Evolutionary conservation across 345 rosid genomes (phyloP).

Genomic region (Salix exigua): DNA sequence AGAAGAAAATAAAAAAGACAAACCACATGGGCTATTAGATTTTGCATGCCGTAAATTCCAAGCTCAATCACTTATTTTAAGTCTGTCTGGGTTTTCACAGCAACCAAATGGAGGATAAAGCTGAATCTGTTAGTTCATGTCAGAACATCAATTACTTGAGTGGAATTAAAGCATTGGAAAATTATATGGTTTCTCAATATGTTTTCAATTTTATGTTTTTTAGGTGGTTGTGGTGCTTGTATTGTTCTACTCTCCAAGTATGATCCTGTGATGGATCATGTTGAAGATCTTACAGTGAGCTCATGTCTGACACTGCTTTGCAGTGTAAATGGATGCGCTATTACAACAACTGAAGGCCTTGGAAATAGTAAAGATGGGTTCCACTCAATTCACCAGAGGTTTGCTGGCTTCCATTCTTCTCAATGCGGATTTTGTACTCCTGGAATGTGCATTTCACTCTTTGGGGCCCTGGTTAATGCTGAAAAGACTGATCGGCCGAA

Average conservation of each 20-base stretch:
- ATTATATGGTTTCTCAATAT: background rate
- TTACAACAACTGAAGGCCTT: conserved; percentile 83
- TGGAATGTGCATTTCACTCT: conserved; percentile 83
- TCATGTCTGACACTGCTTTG: conserved; percentile 87
- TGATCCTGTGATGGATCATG: conserved; percentile 43
- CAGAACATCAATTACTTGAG: background rate
- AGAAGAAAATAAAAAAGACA: too few relatives aligned
- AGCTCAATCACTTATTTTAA: too few relatives aligned
- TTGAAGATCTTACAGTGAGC: conserved; percentile 55
- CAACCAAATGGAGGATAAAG: too few relatives aligned
- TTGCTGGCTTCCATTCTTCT: conserved; percentile 80
- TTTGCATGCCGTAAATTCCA: too few relatives aligned
- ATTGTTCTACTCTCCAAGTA: conserved; percentile 66
- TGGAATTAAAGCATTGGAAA: background rate
- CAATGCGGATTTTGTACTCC: conserved; percentile 96
- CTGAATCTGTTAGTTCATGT: background rate
- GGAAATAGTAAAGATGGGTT: conserved; percentile 72
- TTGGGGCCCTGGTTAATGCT: conserved; percentile 67
- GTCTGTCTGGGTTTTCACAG: too few relatives aligned
- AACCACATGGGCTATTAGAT: too few relatives aligned
- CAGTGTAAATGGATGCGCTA: conserved; percentile 68
- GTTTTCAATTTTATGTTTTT: conserved; percentile 10
- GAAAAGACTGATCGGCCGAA: conserved; percentile 43
- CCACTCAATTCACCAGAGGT: conserved; percentile 75
- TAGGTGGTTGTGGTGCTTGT: conserved; percentile 98